Evolutionary conservation across 306 rosid genomes (phyloP), one percentile per base, ranked within the genome.

Genomic region (Vigna radiata): DNA sequence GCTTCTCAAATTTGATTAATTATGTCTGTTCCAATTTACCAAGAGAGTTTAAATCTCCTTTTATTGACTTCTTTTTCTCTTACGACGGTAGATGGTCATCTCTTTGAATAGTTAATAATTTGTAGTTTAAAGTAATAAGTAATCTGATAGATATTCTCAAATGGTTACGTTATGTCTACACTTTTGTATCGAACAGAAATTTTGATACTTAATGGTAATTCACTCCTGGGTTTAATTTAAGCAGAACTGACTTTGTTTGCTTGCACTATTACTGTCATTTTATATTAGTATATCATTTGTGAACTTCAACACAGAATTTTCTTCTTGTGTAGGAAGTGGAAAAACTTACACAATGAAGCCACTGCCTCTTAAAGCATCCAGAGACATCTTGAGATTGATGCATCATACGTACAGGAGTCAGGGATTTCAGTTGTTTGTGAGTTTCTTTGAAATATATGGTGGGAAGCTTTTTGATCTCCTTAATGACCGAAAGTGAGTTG

Each of bases 301-400:
- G 16, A 82, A 54, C 73, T 63, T 79, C 58, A 46, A 46, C 65
- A 49, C 56, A 65, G 33, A 52, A 39, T 76, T 64, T 61, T 81
- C 74, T 67, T 33, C 64, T 60, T 41, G 19, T 58, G 36, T 82
- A 93, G 98, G 97, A 41, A 91, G 98, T 86, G 98, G 98, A 70
- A 93, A 93, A 75, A 93, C 98, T 33, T 93, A 75, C 81, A 93
- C 98, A 52, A 93, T 93, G 98, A 91, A 93, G 82, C 98, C 98
- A 18, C 88, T 93, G 78, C 98, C 98, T 15, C 69, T 93, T n/a
- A 93, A 91, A 81, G 98, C 98, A 54, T 91, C 98, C 60, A 87
- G 90, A 74, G 98, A 93, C 82, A 89, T 93, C 85, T 83, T 93
- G 82, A 86, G 91, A 82, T 84, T 91, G 86, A 93, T 93, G 98